Evolutionary conservation across 1,139 yeast species (phyloP).

Genomic region (Yamadazyma spencermartinsiae): DNA sequence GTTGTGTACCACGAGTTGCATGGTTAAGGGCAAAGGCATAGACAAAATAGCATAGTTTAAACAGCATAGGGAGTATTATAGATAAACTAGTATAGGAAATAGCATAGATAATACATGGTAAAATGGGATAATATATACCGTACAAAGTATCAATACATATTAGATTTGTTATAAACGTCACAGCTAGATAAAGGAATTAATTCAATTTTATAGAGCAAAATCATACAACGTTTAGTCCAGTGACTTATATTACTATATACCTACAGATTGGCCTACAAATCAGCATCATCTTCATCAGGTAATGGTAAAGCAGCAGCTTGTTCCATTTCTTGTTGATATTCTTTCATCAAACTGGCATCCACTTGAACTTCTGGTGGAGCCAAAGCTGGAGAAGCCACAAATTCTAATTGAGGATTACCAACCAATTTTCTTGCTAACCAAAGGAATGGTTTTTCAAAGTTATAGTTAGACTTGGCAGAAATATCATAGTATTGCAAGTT

Average conservation of each 20-base stretch:
- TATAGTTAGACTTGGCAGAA: constrained; percentile 99
- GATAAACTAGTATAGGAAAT: background rate
- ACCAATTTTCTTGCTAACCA: constrained; percentile 99
- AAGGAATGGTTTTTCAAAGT: constrained; percentile 99
- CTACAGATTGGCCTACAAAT: constrained; percentile 58
- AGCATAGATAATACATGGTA: background rate
- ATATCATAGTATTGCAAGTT: constrained; percentile 99
- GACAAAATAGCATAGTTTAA: no score
- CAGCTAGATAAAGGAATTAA: no score
- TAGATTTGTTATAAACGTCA: no score
- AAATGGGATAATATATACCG: background rate
- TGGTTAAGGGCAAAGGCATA: background rate
- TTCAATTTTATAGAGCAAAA: no score
- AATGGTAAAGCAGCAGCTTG: constrained; percentile 99
- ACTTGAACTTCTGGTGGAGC: constrained; percentile 99
- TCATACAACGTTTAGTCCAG: no score
- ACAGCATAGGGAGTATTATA: background rate
- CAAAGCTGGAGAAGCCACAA: constrained; percentile 98
- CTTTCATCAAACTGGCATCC: constrained; percentile 93
- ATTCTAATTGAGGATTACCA: constrained; percentile 97
- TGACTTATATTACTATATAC: background rate
- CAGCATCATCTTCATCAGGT: constrained; percentile 99
- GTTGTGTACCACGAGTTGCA: constrained; percentile 5
- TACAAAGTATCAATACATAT: no score
- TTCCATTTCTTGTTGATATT: constrained; percentile 99